phyloP scores from a whole-genome alignment of 441 rosid species.

The Bocquillonia castaneifolia region DNA sequence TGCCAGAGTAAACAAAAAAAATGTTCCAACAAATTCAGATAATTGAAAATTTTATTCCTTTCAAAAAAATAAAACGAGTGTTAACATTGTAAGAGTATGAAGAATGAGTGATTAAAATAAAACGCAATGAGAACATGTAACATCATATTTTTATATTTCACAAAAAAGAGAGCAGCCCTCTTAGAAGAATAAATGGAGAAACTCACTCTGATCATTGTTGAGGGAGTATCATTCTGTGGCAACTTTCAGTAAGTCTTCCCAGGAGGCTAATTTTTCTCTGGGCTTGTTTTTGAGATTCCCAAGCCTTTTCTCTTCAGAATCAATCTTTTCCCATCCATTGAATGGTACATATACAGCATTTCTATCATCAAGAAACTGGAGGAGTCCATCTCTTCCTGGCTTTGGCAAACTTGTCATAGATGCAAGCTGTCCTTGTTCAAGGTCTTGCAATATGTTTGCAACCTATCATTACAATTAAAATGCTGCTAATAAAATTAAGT shows the following conservation, averaged over 20 bases:
- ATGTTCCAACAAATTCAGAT: not conserved
- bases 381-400: conserved; percentile 67
- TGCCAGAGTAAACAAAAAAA: not conserved
- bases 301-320: conserved; percentile 55
- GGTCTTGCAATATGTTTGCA: conserved; percentile 63
- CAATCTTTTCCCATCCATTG: conserved; percentile 68
- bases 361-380: conserved; percentile 44
- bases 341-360: conserved; percentile 45
- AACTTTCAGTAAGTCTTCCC: conserved; percentile 53
- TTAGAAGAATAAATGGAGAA: not conserved
- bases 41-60: not conserved
- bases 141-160: not conserved
- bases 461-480: conserved; percentile 43
- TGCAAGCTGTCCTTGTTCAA: conserved; percentile 38
- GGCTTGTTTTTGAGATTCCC: conserved; percentile 56
- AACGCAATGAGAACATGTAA: not conserved
- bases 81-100: too few relatives aligned
- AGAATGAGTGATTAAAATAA: too few relatives aligned
- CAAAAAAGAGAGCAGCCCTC: not conserved
- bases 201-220: not conserved
- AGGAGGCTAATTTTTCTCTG: conserved; percentile 57
- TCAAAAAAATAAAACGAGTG: not conserved
- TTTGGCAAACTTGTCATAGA: conserved; percentile 30
- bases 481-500: not conserved
- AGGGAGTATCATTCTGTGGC: conserved; percentile 23